Percentiles rank a stretch among this genome's conserved stretches.
These are phyloP conservation scores for Aspergillus awamori DNA, from an alignment of 2,329 filamentous ascomycete genomes.

Conservation along the genomic window DNA sequence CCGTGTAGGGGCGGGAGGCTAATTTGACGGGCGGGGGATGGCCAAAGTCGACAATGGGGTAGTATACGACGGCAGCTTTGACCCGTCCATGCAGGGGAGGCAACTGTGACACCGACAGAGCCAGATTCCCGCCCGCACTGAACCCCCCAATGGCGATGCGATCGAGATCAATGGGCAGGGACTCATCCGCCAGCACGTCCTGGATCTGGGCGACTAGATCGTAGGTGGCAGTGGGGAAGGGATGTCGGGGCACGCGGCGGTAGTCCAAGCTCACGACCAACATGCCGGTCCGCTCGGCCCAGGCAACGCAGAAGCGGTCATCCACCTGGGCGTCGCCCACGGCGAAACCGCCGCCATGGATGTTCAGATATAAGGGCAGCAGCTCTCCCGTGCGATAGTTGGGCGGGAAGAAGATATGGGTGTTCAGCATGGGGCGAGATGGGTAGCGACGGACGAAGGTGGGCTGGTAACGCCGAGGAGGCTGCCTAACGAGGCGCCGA, in stretches of 20 bases:
- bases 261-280: slow-evolving; percentile 56
- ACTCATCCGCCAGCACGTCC: slow-evolving; percentile 47
- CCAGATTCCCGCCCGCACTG: slow-evolving; percentile 56
- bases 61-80: slow-evolving; percentile 48
- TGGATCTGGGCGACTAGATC: slow-evolving; percentile 51
- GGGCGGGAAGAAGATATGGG: slow-evolving; percentile 15
- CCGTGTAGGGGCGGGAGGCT: slow-evolving; percentile 29
- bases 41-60: slow-evolving; percentile 49
- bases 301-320: slow-evolving; percentile 52
- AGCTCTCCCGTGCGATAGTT: slow-evolving; percentile 26
- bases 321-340: slow-evolving; percentile 49
- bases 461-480: not conserved
- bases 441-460: slow-evolving; percentile 9
- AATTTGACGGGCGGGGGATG: slow-evolving; percentile 29
- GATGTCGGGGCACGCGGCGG: slow-evolving; percentile 47
- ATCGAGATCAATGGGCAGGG: slow-evolving; percentile 51
- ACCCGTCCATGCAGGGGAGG: slow-evolving; percentile 38
- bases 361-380: slow-evolving; percentile 51
- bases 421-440: slow-evolving; percentile 7
- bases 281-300: slow-evolving; percentile 45
- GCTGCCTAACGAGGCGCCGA: slow-evolving; percentile 15
- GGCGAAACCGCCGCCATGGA: slow-evolving; percentile 51
- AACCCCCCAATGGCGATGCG: slow-evolving; percentile 53
- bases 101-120: slow-evolving; percentile 47
- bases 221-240: slow-evolving; percentile 50